Base-by-base conservation (phyloP, 805 yeast species). In the Saccharomycopsis sp. region DNA sequence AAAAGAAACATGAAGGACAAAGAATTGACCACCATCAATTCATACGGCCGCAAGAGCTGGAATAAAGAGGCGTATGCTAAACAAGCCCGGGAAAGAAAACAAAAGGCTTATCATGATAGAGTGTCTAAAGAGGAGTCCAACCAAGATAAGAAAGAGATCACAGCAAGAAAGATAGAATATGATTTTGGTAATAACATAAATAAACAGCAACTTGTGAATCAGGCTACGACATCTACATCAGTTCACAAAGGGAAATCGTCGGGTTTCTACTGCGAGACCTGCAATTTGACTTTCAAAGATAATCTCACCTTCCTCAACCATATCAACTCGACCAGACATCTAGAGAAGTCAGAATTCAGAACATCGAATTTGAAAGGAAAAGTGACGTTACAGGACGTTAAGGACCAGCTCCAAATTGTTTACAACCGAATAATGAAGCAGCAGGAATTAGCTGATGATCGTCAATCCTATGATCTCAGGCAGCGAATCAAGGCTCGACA, bases 211-310 rank as follows among this genome's bases (percentile, higher is more conserved):
- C 62, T 75, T 0, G 67, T 73, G 2, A 68, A 70, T 25, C 57
- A 58, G 29, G 47, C 62, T 0, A 64, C 69, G 0, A 29, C 38
- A 29, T 63, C 69, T 22, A 65, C 68, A 3, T 64, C 68, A 0
- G 70, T 65, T 19, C 76, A 75, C 47, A 68, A 68, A 61, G 82
- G 90, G 56, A 78, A 78, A 57, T 82, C 87, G 24, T 88, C 89
- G 61, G 97, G 97, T 22, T 93, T 93, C 71, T 80, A 80, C 65
- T 94, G 99, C 71, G 87, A 86, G 9, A 70, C 81, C 1, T 94
- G 99, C 70, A 82, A 86, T 62, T 70, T 89, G 59, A 85, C 93
- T 1, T 93, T 82, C 72, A 84, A 90, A 67, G 97, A 94, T 68
- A 86, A 87, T 58, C 72, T 90, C 64, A 87, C 90, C 62, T 83